Evolutionary conservation across 2,329 filamentous ascomycete species (phyloP).

Genomic region (Claviceps spartinae): DNA sequence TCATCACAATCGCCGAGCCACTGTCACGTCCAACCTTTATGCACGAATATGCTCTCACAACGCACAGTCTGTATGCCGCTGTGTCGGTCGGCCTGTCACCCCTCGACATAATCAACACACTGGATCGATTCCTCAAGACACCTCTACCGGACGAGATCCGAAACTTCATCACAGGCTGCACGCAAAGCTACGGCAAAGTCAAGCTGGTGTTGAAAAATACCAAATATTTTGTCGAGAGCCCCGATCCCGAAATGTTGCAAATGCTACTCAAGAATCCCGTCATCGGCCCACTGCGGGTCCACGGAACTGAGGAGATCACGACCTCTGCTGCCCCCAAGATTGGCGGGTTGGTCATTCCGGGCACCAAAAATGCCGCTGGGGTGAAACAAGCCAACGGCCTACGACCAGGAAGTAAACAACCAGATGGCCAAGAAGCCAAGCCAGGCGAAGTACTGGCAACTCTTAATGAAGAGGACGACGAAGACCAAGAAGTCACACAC

Average conservation of each 20-base stretch:
- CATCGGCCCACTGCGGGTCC: slow-evolving; percentile 67
- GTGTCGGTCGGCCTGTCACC: slow-evolving; percentile 88
- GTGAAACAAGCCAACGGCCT: slow-evolving; percentile 54
- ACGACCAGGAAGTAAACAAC: slow-evolving; percentile 20
- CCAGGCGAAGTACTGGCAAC: slow-evolving; percentile 59
- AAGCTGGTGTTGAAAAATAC: slow-evolving; percentile 92
- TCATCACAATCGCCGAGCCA: slow-evolving; percentile 92
- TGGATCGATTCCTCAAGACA: slow-evolving; percentile 82
- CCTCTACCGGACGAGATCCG: slow-evolving; percentile 69
- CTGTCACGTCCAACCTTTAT: slow-evolving; percentile 79
- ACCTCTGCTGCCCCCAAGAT: slow-evolving; percentile 76
- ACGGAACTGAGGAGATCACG: slow-evolving; percentile 58
- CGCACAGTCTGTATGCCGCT: slow-evolving; percentile 87
- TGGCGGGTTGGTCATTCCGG: slow-evolving; percentile 78
- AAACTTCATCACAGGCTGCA: slow-evolving; percentile 65
- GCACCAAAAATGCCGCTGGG: slow-evolving; percentile 84
- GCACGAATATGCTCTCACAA: slow-evolving; percentile 85
- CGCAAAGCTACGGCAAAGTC: slow-evolving; percentile 86
- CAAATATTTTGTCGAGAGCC: slow-evolving; percentile 85
- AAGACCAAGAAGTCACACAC: slow-evolving; percentile 80
- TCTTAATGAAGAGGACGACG: slow-evolving; percentile 73
- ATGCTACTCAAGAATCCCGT: slow-evolving; percentile 71
- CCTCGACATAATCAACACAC: slow-evolving; percentile 75
- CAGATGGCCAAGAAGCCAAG: slow-evolving; percentile 35
- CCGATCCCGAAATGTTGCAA: slow-evolving; percentile 75